phyloP scores from a whole-genome alignment of 2,329 filamentous ascomycete species.

The Sporothrix schenckii region DNA sequence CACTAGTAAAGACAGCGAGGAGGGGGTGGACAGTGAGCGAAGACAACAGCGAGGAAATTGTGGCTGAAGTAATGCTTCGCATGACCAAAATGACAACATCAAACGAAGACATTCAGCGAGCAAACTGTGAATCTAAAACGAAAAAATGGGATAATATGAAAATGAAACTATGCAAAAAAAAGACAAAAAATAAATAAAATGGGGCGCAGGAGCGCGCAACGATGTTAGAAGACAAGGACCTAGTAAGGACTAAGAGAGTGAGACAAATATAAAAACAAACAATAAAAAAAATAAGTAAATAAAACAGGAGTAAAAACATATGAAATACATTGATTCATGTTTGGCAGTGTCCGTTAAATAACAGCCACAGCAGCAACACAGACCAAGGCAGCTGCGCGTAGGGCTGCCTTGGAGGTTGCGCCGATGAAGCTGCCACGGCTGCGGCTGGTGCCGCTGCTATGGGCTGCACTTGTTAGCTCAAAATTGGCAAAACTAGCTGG shows the following conservation, averaged over 20 bases:
- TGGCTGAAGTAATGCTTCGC: no score
- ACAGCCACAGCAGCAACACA: conserved; percentile 11
- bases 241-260: not conserved
- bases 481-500: conserved; percentile 10
- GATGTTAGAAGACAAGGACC: not conserved
- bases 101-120: no score
- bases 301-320: not conserved
- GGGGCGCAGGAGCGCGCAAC: not conserved
- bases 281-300: not conserved
- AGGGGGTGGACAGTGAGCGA: no score
- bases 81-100: no score
- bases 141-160: no score
- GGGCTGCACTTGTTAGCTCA: not conserved
- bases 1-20: no score
- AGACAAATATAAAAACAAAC: not conserved
- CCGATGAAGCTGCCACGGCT: not conserved
- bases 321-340: no score
- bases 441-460: not conserved
- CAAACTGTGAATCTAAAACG: no score
- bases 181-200: not conserved
- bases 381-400: not conserved
- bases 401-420: conserved; percentile 4
- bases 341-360: not conserved
- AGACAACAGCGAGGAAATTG: no score
- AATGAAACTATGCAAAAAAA: no score